A percentile compares a stretch with the other conserved stretches of the same genome.
Conservation (phyloP, 2,329 filamentous ascomycete genomes). For the Xylaria sp. region DNA sequence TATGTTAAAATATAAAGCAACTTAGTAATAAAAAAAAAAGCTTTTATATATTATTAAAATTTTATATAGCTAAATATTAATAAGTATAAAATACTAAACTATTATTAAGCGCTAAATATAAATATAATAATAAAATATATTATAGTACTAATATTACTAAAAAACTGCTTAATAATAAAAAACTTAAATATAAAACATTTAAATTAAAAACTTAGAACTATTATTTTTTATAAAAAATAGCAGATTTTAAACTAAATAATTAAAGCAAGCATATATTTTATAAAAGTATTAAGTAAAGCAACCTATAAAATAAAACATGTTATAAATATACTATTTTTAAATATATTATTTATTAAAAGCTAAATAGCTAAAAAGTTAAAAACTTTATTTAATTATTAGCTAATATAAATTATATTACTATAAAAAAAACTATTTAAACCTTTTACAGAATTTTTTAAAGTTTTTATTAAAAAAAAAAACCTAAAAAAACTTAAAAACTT, state of each 20-base stretch:
- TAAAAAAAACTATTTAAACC: conserved; percentile 11
- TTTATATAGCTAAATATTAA: conserved; percentile 25
- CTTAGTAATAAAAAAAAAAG: background rate
- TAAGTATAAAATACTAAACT: conserved; percentile 8
- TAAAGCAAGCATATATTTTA: conserved; percentile 17
- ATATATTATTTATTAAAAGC: conserved; percentile 19
- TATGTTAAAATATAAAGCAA: conserved; percentile 15
- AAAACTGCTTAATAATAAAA: conserved; percentile 21
- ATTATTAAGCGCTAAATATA: conserved; percentile 18
- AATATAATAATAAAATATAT: conserved; percentile 24
- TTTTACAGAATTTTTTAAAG: conserved; percentile 5
- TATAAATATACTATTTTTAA: conserved; percentile 24
- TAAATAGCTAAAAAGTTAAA: conserved; percentile 12
- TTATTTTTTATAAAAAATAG: conserved; percentile 15
- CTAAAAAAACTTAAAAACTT: conserved; percentile 23
- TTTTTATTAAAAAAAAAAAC: conserved; percentile 16
- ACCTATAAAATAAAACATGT: conserved; percentile 20
- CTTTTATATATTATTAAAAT: conserved; percentile 20
- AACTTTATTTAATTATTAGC: conserved; percentile 18
- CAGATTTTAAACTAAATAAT: background rate
- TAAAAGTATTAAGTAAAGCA: background rate
- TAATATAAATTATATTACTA: conserved; percentile 11
- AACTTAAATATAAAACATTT: conserved; percentile 18
- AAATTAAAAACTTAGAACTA: conserved; percentile 13
- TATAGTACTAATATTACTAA: conserved; percentile 13